Base-by-base conservation (phyloP, 2,329 filamentous ascomycete species). In the Metarhizium album region DNA sequence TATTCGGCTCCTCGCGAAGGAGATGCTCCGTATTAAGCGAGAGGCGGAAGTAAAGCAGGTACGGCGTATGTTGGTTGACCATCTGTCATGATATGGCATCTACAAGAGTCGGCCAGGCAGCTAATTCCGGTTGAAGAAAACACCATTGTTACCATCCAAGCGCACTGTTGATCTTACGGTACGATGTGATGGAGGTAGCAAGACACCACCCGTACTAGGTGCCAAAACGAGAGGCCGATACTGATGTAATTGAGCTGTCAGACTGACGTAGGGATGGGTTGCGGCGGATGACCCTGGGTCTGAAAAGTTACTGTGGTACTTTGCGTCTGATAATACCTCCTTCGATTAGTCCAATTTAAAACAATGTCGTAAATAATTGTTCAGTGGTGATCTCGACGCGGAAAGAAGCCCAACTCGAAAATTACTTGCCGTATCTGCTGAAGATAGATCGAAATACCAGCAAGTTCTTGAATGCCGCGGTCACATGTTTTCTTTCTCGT, bases 1-100 rank as follows among this genome's bases (percentile, higher is more conserved):
- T 8, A 53, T 60, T 20, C 57, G 58, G 4, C 48, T 46, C 3
- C 51, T 63, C 2, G 59, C 59, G 3, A 7, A 18, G n/a, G 50
- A 62, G 45, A 50, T 57, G 47, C 33, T 62, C 2, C 52, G 14
- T 3, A 27, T 46, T 0, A 52, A 60, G 31, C 37, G 37, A 14
- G 45, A 51, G 29, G 20, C 20, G 13, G n/a, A 37, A 29, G 14
- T 48, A 18, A 47, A 51, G 23, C 27, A 1, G 38, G 49, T 48
- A n/a, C n/a, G n/a, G n/a, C n/a, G n/a, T n/a, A 51, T 37, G 11
- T 23, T 35, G 1, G 14, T 14, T 16, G 14, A 13, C 33, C 33
- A 35, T 35, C 33, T 13, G 14, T 14, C 33, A 13, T 35, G 11
- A 35, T 13, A 13, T 35, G 14, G 33, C 33, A 35, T 35, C 13